Evolutionary conservation across 2,329 filamentous ascomycete genomes (phyloP).

Genomic region (Neodidymelliopsis sp.): DNA sequence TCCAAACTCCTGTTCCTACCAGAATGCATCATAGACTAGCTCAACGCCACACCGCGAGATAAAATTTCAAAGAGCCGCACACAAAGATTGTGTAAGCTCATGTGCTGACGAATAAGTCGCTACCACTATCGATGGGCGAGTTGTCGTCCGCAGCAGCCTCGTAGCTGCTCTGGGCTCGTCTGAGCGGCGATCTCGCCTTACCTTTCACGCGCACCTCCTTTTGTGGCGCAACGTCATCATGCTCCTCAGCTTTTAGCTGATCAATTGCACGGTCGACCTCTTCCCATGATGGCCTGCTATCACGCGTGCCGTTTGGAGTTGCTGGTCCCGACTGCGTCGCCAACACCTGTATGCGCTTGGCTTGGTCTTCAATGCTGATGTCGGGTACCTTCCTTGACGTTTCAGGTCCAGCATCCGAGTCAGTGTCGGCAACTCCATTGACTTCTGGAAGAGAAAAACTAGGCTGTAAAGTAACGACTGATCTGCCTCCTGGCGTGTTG

Average conservation of each 20-base stretch:
- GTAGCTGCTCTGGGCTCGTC: slow-evolving; percentile 43
- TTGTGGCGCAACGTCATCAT: slow-evolving; percentile 19
- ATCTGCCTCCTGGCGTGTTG: slow-evolving; percentile 22
- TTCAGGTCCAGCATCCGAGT: slow-evolving; percentile 14
- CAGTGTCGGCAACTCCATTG: slow-evolving; percentile 22
- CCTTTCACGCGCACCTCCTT: slow-evolving; percentile 19
- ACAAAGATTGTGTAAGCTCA: slow-evolving; percentile 7
- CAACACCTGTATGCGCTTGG: slow-evolving; percentile 38
- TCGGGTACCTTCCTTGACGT: slow-evolving; percentile 17
- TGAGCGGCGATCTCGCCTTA: slow-evolving; percentile 40
- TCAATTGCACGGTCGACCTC: slow-evolving; percentile 47
- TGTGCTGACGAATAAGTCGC: slow-evolving; percentile 16
- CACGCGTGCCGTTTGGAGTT: slow-evolving; percentile 53
- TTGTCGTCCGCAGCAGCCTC: slow-evolving; percentile 24
- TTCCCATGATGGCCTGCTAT: slow-evolving; percentile 48
- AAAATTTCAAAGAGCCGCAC: background rate
- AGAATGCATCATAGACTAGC: slow-evolving; percentile 11
- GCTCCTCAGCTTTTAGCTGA: slow-evolving; percentile 39
- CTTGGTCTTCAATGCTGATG: slow-evolving; percentile 32
- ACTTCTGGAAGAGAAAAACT: slow-evolving; percentile 20
- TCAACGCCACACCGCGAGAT: background rate
- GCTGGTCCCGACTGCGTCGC: slow-evolving; percentile 55
- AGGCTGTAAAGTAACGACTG: slow-evolving; percentile 3
- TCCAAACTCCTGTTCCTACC: slow-evolving; percentile 7
- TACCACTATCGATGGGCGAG: slow-evolving; percentile 20